Evolutionary conservation across 805 yeast species (phyloP), one percentile per base, ranked within the genome.

Genomic region (Spathaspora girioi): DNA sequence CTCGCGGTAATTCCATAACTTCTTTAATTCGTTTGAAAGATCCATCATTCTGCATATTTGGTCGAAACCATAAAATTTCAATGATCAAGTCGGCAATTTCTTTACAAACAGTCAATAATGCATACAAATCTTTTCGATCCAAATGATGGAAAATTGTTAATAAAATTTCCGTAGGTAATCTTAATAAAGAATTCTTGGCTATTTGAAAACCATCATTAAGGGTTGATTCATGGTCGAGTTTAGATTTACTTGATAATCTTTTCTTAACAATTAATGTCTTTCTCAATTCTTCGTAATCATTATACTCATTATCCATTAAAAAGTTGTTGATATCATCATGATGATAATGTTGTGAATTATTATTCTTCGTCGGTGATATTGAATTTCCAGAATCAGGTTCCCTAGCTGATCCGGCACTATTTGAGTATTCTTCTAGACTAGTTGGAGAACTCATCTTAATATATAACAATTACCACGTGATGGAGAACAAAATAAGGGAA

Each of bases 1-100:
- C 63, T 49, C 74, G 67, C 17, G 83, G 81, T 43, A 71, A 71
- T 48, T 58, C 61, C 78, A 86, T 78, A 43, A 89, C 81, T 43
- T 73, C 69, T 46, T 79, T 71, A 47, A 91, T 78, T 54, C 80
- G 79, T 43, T 68, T 67, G 56, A 82, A 79, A 2, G 83, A 74
- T 1, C 64, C 53, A 45, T 74, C 76, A 53, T 76, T 74, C 54
- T 78, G 80, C 66, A 89, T 76, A 43, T 80, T 81, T 2, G 97
- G 97, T 53, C 98, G 80, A 63, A 89, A 88, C 96, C 97, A 92
- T 29, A 92, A 71, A 42, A 86, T 76, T 60, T 89, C 96, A 10
- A 90, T 83, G 12, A 88, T 83, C 42, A 88, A 73, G 57, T 82
- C 80, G 10, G 91, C 87, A 87, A 96, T 91, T 54, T 83, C 79